Percentiles rank a stretch among this genome's conserved stretches.
phyloP scores from a whole-genome alignment of 2,329 filamentous ascomycete species.

The Xylariaceae sp. region DNA sequence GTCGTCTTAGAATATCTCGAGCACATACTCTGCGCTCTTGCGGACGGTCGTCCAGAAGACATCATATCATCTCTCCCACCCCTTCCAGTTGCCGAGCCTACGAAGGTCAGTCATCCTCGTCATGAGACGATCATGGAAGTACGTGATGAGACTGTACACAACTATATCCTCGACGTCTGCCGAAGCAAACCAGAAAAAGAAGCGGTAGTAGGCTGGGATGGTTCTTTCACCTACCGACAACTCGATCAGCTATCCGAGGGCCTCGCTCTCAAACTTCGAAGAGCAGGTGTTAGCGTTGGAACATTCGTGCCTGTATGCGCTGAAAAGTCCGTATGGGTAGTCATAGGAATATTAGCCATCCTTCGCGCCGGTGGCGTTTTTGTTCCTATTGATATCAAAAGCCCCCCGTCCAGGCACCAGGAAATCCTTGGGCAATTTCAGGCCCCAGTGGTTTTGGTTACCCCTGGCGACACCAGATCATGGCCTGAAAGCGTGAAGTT shows the following conservation, averaged over 20 bases:
- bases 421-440: neutral
- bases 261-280: neutral
- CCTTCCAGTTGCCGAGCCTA: too few relatives aligned
- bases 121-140: too few relatives aligned
- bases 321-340: neutral
- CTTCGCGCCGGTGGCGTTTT: slow-evolving; percentile 2
- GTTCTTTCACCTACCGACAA: neutral
- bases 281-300: neutral
- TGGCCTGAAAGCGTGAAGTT: too few relatives aligned
- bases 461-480: too few relatives aligned
- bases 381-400: neutral
- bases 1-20: too few relatives aligned
- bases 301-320: neutral
- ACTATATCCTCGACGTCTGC: too few relatives aligned
- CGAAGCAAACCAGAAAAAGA: slow-evolving; percentile 32
- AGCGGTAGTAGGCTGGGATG: slow-evolving; percentile 39
- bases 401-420: too few relatives aligned
- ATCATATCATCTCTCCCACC: too few relatives aligned
- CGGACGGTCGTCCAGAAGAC: too few relatives aligned
- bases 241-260: neutral
- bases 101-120: too few relatives aligned
- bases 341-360: neutral
- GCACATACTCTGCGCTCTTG: too few relatives aligned
- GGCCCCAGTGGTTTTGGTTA: neutral
- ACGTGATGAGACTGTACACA: too few relatives aligned